Evolutionary conservation across 306 rosid species (phyloP), one percentile per base, ranked within the genome.

Genomic region (Lathyrus oleraceus): DNA sequence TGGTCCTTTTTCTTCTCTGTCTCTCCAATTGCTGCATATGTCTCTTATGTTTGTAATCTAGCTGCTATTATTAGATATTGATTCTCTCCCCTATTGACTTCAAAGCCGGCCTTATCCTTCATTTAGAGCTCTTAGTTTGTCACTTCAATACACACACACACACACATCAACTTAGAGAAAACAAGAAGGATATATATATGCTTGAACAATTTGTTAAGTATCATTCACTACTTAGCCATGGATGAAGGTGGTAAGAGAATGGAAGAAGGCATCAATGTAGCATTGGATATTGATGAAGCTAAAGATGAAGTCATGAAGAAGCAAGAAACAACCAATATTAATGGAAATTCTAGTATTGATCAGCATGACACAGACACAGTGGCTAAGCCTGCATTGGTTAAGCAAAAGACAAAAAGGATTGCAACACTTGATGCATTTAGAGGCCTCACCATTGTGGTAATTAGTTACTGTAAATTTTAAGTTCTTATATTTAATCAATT

Each of bases 401-500:
- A 57, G 82, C 87, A 64, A 16, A 92, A 76, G 73, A 62, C 84
- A 60, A 92, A 89, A 85, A 81, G 98, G 76, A 74, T 92, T 35
- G 96, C 98, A 17, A 87, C 98, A 61, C 75, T 92, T 13, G 98
- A 92, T 80, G 88, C 92, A 20, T 89, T 92, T 70, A 83, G 98
- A 73, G 98, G 98, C 69, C 98, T 92, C 73, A 92, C 98, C 66
- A 87, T 86, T 4, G 98, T 89, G 96, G 96, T 57, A 53, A 53
- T 21, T 21, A 21, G 21, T 66, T 77, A 40, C 67, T 59, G 16
- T 45, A 21, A 35, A 1, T 35, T 35, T 44, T 44, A 44, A 1
- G 17, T n/a, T 43, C 8, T 44, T 44, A 13, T 13, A 5, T 0
- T 13, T 14, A 44, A 14, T 44, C 16, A 45, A n/a, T 45, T 15